These are phyloP conservation scores for Plantago rigida DNA, from an alignment of 305 asterid genomes.

Conservation along the genomic window DNA sequence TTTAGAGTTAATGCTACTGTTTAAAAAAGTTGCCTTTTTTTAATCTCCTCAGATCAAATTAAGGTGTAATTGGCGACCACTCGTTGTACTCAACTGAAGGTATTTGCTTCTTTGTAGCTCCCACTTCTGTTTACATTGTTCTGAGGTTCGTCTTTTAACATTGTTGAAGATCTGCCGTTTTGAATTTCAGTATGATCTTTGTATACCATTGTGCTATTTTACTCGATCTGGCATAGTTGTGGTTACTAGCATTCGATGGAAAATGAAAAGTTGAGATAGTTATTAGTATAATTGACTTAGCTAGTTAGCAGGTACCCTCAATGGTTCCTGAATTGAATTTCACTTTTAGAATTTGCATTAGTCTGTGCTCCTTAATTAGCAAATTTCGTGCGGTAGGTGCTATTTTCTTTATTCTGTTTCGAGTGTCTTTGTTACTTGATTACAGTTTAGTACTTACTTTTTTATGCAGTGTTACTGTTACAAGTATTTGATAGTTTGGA, in stretches of 20 bases:
- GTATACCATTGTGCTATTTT: neutral
- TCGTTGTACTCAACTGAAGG: conserved; percentile 26
- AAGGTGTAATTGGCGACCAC: conserved; percentile 26
- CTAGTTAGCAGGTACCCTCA: neutral
- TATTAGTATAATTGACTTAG: conserved; percentile 5
- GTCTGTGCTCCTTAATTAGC: neutral
- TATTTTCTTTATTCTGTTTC: neutral
- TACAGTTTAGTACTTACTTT: neutral
- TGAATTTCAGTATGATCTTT: conserved; percentile 2
- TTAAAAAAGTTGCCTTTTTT: conserved; percentile 21
- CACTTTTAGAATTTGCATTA: neutral
- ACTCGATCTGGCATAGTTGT: conserved; percentile 3
- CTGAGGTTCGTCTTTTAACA: conserved; percentile 17
- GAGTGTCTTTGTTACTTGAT: conserved; percentile 2
- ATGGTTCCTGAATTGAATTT: neutral
- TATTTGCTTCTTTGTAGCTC: conserved; percentile 30
- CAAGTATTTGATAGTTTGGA: conserved; percentile 8
- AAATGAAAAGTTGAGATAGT: conserved; percentile 11
- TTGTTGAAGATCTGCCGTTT: conserved; percentile 39
- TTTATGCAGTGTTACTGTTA: neutral
- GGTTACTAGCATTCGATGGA: conserved; percentile 20
- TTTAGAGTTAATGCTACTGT: conserved; percentile 29
- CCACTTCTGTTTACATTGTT: conserved; percentile 20
- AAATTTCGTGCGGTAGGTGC: neutral
- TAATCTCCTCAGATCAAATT: conserved; percentile 26